Evolutionary conservation across 2,329 filamentous ascomycete genomes (phyloP).

Genomic region (Tolypocladium sp.): DNA sequence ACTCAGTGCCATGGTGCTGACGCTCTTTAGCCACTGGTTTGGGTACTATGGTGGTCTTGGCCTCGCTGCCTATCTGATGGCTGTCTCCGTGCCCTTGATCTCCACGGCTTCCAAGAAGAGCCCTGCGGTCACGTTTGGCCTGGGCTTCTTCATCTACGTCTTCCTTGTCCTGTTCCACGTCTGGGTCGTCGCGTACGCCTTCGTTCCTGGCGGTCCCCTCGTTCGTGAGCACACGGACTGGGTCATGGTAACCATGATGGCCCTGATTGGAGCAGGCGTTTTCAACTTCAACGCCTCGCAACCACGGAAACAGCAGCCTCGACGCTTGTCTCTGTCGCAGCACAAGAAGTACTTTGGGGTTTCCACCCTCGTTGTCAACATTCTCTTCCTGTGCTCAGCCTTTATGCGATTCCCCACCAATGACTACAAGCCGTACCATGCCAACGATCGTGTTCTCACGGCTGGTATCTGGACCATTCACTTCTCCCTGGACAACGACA

Average conservation of each 20-base stretch:
- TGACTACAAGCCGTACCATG: slow-evolving; percentile 84
- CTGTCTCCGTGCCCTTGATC: slow-evolving; percentile 66
- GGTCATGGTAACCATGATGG: slow-evolving; percentile 83
- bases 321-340: slow-evolving; percentile 22
- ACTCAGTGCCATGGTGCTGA: slow-evolving; percentile 69
- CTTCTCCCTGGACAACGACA: slow-evolving; percentile 95
- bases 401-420: slow-evolving; percentile 90
- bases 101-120: slow-evolving; percentile 66
- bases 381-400: slow-evolving; percentile 70
- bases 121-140: slow-evolving; percentile 72
- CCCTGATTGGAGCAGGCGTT: slow-evolving; percentile 74
- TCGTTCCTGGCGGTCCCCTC: slow-evolving; percentile 86
- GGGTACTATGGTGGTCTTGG: slow-evolving; percentile 80
- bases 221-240: slow-evolving; percentile 93
- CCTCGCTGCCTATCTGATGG: slow-evolving; percentile 73
- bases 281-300: slow-evolving; percentile 57
- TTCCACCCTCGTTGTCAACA: slow-evolving; percentile 64
- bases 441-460: slow-evolving; percentile 77
- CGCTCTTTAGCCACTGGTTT: slow-evolving; percentile 70
- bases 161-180: slow-evolving; percentile 94
- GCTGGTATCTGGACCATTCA: slow-evolving; percentile 98
- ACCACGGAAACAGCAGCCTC: slow-evolving; percentile 24
- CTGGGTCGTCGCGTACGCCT: slow-evolving; percentile 97
- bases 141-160: slow-evolving; percentile 89
- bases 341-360: slow-evolving; percentile 43